Evolutionary conservation across 2,329 filamentous ascomycete species (phyloP).

Genomic region (Fusarium luffae): DNA sequence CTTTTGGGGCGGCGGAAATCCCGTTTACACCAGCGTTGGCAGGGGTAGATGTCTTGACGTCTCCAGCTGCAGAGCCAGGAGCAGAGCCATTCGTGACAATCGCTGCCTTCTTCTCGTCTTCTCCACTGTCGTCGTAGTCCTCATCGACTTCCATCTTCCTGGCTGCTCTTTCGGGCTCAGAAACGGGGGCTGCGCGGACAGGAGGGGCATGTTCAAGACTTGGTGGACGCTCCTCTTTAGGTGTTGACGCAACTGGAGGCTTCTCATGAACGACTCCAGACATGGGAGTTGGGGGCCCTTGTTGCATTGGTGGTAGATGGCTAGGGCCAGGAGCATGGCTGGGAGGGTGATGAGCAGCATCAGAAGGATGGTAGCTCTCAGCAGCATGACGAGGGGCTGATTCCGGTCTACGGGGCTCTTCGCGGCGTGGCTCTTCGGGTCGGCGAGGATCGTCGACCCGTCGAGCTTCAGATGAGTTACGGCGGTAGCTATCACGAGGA

Average conservation of each 20-base stretch:
- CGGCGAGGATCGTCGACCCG: conserved; percentile 73
- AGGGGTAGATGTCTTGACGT: conserved; percentile 63
- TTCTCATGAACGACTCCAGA: conserved; percentile 64
- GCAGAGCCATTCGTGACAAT: conserved; percentile 57
- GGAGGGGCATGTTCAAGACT: conserved; percentile 49
- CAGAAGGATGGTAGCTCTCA: conserved; percentile 89
- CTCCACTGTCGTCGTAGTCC: conserved; percentile 94
- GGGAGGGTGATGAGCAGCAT: conserved; percentile 81
- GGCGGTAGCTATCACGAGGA: conserved; percentile 74
- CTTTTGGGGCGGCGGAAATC: conserved; percentile 56
- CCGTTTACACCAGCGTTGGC: conserved; percentile 62
- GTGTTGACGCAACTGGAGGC: conserved; percentile 46
- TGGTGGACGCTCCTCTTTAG: conserved; percentile 70
- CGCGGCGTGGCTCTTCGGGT: conserved; percentile 71
- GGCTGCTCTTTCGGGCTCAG: conserved; percentile 83
- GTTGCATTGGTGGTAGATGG: conserved; percentile 72
- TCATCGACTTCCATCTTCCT: conserved; percentile 98
- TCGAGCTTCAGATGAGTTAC: conserved; percentile 79
- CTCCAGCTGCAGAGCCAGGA: conserved; percentile 60
- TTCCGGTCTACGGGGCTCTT: conserved; percentile 66
- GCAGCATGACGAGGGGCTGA: conserved; percentile 77
- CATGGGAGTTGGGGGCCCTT: conserved; percentile 64
- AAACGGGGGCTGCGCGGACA: conserved; percentile 60
- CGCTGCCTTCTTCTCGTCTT: conserved; percentile 78
- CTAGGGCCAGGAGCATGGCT: conserved; percentile 65